Percentiles rank a stretch among this genome's conserved stretches.
phyloP scores from a whole-genome alignment of 202 grass and related monocot genomes.

The Dendrocalamus latiflorus region DNA sequence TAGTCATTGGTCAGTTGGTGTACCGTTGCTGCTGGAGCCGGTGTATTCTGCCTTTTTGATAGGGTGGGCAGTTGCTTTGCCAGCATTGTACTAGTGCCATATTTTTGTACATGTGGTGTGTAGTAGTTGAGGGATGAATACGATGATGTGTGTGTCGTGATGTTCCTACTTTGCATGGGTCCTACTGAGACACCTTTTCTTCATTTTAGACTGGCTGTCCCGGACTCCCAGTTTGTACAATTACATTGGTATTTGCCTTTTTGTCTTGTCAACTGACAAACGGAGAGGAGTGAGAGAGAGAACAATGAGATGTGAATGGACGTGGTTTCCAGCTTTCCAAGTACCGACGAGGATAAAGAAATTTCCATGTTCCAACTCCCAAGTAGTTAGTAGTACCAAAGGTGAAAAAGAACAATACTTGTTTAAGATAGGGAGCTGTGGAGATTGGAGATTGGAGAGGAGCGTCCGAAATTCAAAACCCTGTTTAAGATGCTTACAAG shows the following conservation, averaged over 20 bases:
- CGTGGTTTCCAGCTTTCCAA: constrained; percentile 8
- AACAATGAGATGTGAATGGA: neutral
- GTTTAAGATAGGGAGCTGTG: neutral
- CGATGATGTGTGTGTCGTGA: neutral
- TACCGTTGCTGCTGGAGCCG: neutral
- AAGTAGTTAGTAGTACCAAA: neutral
- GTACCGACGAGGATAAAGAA: neutral
- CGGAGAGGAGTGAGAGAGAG: neutral
- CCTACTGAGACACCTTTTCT: neutral
- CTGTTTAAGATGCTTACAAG: constrained; percentile 14
- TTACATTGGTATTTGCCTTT: constrained; percentile 8
- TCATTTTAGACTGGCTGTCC: constrained; percentile 16
- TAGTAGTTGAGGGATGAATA: neutral
- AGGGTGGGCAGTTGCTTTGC: neutral
- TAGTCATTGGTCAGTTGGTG: neutral
- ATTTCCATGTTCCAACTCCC: neutral
- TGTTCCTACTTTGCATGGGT: neutral
- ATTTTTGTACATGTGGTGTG: constrained; percentile 15
- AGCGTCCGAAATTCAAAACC: constrained; percentile 13
- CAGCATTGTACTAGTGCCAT: neutral
- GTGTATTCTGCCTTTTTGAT: neutral
- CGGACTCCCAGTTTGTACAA: neutral
- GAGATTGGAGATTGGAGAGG: neutral
- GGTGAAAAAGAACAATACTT: neutral
- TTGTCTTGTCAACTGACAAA: constrained; percentile 11